Base-by-base conservation (phyloP, 2,329 filamentous ascomycete genomes). In the Truncatella angustata region DNA sequence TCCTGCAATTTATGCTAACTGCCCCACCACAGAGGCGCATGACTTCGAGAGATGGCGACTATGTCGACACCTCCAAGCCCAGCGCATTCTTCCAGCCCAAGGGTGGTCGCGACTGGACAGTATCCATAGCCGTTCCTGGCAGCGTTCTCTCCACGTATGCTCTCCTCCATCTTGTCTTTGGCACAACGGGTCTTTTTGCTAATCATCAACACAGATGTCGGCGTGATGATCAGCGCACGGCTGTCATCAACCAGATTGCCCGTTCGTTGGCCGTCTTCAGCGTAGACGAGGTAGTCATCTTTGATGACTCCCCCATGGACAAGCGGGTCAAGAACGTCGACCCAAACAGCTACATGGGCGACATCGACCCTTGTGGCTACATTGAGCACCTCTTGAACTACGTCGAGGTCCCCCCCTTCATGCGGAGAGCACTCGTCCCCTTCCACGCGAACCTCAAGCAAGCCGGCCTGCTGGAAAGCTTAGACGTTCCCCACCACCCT, bases 401-500 rank as follows among this genome's bases (percentile, higher is more conserved):
- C 70, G 82, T 95, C 54, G 91, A 96, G 69, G 88, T 88, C 4
- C 91, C 91, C 26, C 89, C 90, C 1, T 87, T 94, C 69, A 84
- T 96, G 70, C 84, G 89, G 61, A 86, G 85, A 65, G 71, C 78
- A 2, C 76, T 96, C 3, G 93, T 95, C 60, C 86, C 87, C 1
- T 74, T 91, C 56, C 90, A 95, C 64, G 85, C 88, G 9, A 92
- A 95, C 64, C 76, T 95, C 37, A 77, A 82, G 35, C 82, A 83
- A 11, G 89, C 88, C 35, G 90, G 89, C 6, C 77, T 86, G 35
- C 73, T 95, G 24, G 88, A 88, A 0, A 89, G 82, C 62, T 73
- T 95, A 52, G 91, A 95, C 66, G 90, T 94, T 79, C 91, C 91
- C 14, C 89, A 93, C 66, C 91, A 96, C 69, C 77, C 91, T 7